These are phyloP conservation scores for Epichloe scottii DNA, from an alignment of 2,329 filamentous ascomycete species.

Conservation along the genomic window DNA sequence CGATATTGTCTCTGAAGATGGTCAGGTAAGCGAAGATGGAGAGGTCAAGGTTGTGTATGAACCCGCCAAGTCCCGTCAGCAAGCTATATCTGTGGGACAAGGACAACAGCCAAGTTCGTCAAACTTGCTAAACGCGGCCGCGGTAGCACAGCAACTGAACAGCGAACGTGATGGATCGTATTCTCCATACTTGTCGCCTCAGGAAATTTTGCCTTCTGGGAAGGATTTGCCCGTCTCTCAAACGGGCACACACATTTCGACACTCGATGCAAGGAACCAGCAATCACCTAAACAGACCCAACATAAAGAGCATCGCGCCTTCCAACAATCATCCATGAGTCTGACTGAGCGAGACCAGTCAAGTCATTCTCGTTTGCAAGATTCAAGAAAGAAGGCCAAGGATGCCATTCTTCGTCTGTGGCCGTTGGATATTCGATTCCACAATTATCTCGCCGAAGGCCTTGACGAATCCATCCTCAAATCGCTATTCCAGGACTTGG, in stretches of 20 bases:
- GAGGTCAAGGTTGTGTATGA: conserved; percentile 48
- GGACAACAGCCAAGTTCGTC: background rate
- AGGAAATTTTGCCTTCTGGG: conserved; percentile 22
- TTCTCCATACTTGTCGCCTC: conserved; percentile 38
- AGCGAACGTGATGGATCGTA: conserved; percentile 39
- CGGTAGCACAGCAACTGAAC: background rate
- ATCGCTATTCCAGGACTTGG: conserved; percentile 55
- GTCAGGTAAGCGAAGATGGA: conserved; percentile 57
- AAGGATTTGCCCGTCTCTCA: background rate
- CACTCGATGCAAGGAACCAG: background rate
- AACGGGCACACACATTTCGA: background rate
- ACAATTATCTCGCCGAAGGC: conserved; percentile 61
- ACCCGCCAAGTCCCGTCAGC: conserved; percentile 14
- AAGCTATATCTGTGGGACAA: background rate
- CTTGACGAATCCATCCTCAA: conserved; percentile 51
- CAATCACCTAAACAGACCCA: background rate
- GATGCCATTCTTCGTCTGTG: conserved; percentile 54
- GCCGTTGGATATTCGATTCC: conserved; percentile 57
- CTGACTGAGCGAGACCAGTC: background rate
- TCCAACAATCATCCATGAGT: background rate
- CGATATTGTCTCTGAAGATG: conserved; percentile 45
- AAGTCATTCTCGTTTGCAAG: conserved; percentile 12
- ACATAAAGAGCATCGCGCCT: background rate
- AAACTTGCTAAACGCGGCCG: background rate
- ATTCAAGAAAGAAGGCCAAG: conserved; percentile 47